phyloP scores from a whole-genome alignment of 768 basidiomycete species.

The Russula griseocarnosa region DNA sequence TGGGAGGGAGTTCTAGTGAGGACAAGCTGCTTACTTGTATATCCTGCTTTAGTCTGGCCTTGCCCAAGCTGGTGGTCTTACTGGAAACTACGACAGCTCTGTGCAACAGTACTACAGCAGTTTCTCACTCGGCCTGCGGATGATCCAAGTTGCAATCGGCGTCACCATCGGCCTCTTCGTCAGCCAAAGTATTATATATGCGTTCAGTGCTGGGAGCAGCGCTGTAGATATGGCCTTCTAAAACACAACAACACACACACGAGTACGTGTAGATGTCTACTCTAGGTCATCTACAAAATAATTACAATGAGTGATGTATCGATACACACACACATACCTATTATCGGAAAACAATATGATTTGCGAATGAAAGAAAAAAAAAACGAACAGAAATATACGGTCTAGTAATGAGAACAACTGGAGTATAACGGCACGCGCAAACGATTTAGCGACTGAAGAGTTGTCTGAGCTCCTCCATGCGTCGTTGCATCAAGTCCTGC shows the following conservation, averaged over 20 bases:
- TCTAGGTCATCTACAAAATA: slow-evolving; percentile 20
- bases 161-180: slow-evolving; percentile 83
- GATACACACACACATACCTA: slow-evolving; percentile 21
- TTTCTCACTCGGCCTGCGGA: slow-evolving; percentile 73
- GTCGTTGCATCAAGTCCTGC: slow-evolving; percentile 78
- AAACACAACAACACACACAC: not conserved
- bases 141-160: slow-evolving; percentile 81
- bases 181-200: slow-evolving; percentile 74
- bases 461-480: slow-evolving; percentile 82
- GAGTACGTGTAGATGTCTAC: slow-evolving; percentile 13
- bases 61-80: slow-evolving; percentile 68
- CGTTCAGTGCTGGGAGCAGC: slow-evolving; percentile 69
- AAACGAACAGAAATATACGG: slow-evolving; percentile 3
- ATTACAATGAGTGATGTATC: slow-evolving; percentile 22
- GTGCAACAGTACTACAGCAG: slow-evolving; percentile 71
- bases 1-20: not conserved
- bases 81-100: slow-evolving; percentile 55
- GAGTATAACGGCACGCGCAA: not conserved
- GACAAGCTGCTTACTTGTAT: slow-evolving; percentile 13
- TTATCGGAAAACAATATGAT: slow-evolving; percentile 18
- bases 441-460: slow-evolving; percentile 50
- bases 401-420: not conserved
- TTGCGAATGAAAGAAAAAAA: slow-evolving; percentile 3
- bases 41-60: slow-evolving; percentile 55
- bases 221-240: slow-evolving; percentile 73